phyloP scores from a whole-genome alignment of 768 basidiomycete genomes.

The Boletus rubroflammeus region DNA sequence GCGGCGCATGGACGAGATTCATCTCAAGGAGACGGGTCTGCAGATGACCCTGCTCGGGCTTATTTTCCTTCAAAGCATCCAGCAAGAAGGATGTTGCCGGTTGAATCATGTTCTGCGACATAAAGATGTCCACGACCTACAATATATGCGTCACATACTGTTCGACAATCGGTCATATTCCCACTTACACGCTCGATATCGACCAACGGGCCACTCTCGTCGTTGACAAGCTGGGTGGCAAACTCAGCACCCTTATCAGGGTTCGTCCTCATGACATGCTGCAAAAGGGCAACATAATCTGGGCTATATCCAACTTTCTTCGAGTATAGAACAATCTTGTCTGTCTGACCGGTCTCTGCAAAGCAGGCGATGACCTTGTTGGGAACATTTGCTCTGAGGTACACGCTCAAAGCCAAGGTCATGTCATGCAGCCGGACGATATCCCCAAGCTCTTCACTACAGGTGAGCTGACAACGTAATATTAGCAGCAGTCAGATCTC shows the following conservation, averaged over 20 bases:
- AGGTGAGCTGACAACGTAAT: constrained; percentile 66
- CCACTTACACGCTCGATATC: constrained; percentile 81
- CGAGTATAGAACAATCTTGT: constrained; percentile 96
- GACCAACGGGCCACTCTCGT: constrained; percentile 87
- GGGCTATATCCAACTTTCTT: constrained; percentile 96
- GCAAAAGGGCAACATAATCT: constrained; percentile 87
- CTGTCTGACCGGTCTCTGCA: constrained; percentile 96
- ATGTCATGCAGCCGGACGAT: constrained; percentile 93
- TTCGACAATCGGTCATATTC: neutral
- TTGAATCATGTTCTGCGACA: constrained; percentile 99
- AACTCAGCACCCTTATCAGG: constrained; percentile 99
- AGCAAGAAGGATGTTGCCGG: constrained; percentile 97
- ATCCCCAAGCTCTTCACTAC: constrained; percentile 97
- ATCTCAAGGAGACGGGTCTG: constrained; percentile 97
- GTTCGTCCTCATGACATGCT: constrained; percentile 94
- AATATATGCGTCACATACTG: neutral
- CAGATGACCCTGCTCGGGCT: constrained; percentile 91
- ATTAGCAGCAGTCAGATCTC: constrained; percentile 14
- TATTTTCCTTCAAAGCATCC: constrained; percentile 97
- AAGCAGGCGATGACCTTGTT: constrained; percentile 99
- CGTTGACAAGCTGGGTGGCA: constrained; percentile 90
- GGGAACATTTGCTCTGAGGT: constrained; percentile 94
- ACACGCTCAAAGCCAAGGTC: constrained; percentile 96
- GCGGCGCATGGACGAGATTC: constrained; percentile 96
- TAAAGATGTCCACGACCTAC: constrained; percentile 96